Evolutionary conservation across 768 basidiomycete genomes (phyloP), one percentile per base, ranked within the genome.

Genomic region (Albatrellus ellisii): DNA sequence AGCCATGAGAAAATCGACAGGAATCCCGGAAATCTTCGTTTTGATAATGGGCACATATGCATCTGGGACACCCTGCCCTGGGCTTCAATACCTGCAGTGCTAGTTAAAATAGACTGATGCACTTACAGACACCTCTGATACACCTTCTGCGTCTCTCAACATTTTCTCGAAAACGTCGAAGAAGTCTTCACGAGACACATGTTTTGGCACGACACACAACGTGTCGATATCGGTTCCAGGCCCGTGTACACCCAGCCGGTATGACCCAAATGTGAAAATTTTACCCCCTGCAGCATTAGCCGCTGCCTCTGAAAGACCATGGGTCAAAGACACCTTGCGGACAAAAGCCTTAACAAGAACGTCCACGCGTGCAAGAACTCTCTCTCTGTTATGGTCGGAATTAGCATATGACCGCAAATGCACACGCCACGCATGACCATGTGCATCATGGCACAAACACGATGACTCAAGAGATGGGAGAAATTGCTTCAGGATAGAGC

Each of bases 191-290:
- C 90, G 73, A 43, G 81, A 84, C 43, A 98, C 84, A 61, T 97
- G 91, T 60, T 92, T 89, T 6, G 95, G 95, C 27, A 94, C 95
- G 26, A 98, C 94, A 56, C 89, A 86, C 17, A 99, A 65, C n/a
- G 92, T 95, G 67, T 99, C 95, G 59, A 99, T 97, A 73, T 99
- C 94, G 37, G 82, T 71, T 3, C 88, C 85, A 26, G 94, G 95
- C 10, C 88, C 89, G 61, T 98, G 95, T 17, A 98, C 95, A 45
- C 95, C 95, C 37, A 99, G 67, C 53, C 95, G 83, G 69, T 97
- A 98, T 39, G 92, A 97, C 31, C 95, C 95, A 60, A 94, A 99
- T 6, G 95, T 98, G 61, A 90, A 99, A 58, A 99, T 98, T 69
- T 98, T 94, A 49, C 92, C 95, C 39, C 95, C 95, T 7, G 95